These are phyloP conservation scores for Phytophthora litchii DNA, from an alignment of 352 stramenopile species.

Conservation along the genomic window DNA sequence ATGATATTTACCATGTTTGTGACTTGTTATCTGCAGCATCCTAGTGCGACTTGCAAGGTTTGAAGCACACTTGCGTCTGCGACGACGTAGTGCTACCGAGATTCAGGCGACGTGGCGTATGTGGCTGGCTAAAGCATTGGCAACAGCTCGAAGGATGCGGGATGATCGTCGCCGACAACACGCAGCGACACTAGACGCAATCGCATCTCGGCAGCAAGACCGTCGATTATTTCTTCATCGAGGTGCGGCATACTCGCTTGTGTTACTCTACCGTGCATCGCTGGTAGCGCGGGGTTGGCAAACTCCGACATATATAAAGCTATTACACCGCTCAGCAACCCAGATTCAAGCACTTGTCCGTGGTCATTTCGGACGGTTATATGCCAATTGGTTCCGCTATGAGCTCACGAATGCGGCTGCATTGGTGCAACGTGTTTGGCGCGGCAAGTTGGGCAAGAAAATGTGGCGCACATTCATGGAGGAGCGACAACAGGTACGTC, in stretches of 20 bases:
- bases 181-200: conserved; percentile 31
- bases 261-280: conserved; percentile 51
- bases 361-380: conserved; percentile 49
- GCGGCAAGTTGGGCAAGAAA: conserved; percentile 56
- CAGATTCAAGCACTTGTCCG: conserved; percentile 67
- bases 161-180: conserved; percentile 45
- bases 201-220: conserved; percentile 28
- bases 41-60: conserved; percentile 56
- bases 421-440: conserved; percentile 67
- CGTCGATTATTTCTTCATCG: conserved; percentile 56
- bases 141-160: conserved; percentile 45
- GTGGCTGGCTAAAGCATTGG: conserved; percentile 66
- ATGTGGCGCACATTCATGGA: conserved; percentile 61
- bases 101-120: conserved; percentile 84
- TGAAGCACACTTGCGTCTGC: conserved; percentile 39
- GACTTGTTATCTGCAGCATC: conserved; percentile 42
- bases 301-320: conserved; percentile 50
- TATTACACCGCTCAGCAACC: conserved; percentile 49
- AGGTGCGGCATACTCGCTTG: conserved; percentile 57
- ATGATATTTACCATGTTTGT: conserved; percentile 7
- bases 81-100: conserved; percentile 43
- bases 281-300: conserved; percentile 62
- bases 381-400: conserved; percentile 35
- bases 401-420: conserved; percentile 37
- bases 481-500: conserved; percentile 46